Evolutionary conservation across 2,329 filamentous ascomycete species (phyloP), one percentile per base, ranked within the genome.

Genomic region (Cryphonectria radicalis): DNA sequence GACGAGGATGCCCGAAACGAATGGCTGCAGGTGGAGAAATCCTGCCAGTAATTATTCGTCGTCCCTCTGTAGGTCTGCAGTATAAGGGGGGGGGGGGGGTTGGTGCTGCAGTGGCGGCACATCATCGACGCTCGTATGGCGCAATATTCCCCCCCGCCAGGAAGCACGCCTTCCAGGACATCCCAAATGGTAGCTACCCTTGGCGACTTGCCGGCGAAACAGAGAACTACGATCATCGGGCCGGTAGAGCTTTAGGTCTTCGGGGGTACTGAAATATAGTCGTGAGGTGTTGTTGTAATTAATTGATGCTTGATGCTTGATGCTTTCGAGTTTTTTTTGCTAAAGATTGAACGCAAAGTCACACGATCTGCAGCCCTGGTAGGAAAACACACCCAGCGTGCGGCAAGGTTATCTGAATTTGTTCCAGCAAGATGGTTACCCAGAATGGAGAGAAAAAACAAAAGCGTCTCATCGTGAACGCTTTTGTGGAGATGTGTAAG

Each of bases 401-500:
- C 25, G 32, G 57, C 55, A 32, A 67, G 55, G 19, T 13, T 62
- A 8, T 22, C 37, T 43, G n/a, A 28, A n/a, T 11, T 8, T 22
- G 11, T 6, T 42, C 32, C 32, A 8, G 8, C 40, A 68, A 64
- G 4, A 73, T 73, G 71, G n/a, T 59, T 35, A 43, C 57, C 43
- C 64, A 70, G 17, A 53, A 69, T 50, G 63, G 63, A 17, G 55
- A 59, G 2, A 2, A 28, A 46, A 46, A 22, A 10, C 72, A 70
- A 64, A 75, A 74, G 63, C 62, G 55, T 28, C 70, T 74, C 32
- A 63, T 74, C 25, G 43, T 74, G 14, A 75, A 75, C 63, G 73
- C 74, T 35, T 74, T 75, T 60, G 73, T 75, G 17, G 72, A 74
- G 67, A 74, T 75, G 73, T 74, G 74, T 74, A 59, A 68, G 72